phyloP scores from a whole-genome alignment of 495 filamentous ascomycete species.

The Chaetomium cochliodes region DNA sequence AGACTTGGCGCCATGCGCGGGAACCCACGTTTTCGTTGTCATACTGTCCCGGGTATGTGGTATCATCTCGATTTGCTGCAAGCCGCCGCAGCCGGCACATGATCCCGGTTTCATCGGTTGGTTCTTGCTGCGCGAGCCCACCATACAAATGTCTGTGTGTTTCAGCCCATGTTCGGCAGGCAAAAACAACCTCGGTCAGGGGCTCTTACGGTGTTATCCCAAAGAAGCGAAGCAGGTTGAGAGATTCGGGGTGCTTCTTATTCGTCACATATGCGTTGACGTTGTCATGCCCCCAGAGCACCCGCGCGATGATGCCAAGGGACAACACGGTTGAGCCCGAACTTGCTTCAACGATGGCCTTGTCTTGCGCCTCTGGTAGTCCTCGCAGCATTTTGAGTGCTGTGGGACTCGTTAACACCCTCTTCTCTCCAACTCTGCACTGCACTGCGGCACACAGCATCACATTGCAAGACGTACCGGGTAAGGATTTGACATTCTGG shows the following conservation, averaged over 20 bases:
- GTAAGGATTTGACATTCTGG: slow-evolving; percentile 63
- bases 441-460: not conserved
- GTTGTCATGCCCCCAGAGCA: slow-evolving; percentile 53
- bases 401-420: slow-evolving; percentile 22
- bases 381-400: slow-evolving; percentile 55
- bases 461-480: slow-evolving; percentile 43
- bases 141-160: slow-evolving; percentile 49
- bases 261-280: slow-evolving; percentile 59
- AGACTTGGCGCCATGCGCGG: not conserved
- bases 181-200: not conserved
- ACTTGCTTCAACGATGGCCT: slow-evolving; percentile 59
- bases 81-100: slow-evolving; percentile 48
- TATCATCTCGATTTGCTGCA: slow-evolving; percentile 41
- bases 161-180: not conserved
- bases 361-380: slow-evolving; percentile 35
- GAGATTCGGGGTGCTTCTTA: slow-evolving; percentile 55
- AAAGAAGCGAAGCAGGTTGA: slow-evolving; percentile 59
- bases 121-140: slow-evolving; percentile 58
- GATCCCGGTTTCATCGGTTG: slow-evolving; percentile 52
- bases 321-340: slow-evolving; percentile 63
- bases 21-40: slow-evolving; percentile 49
- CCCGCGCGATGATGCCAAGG: slow-evolving; percentile 56
- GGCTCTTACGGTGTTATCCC: slow-evolving; percentile 51
- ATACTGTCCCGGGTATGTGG: slow-evolving; percentile 59
- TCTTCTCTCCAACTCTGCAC: not conserved